Evolutionary conservation across 768 basidiomycete genomes (phyloP), one percentile per base, ranked within the genome.

Genomic region (Gautieria morchelliformis): DNA sequence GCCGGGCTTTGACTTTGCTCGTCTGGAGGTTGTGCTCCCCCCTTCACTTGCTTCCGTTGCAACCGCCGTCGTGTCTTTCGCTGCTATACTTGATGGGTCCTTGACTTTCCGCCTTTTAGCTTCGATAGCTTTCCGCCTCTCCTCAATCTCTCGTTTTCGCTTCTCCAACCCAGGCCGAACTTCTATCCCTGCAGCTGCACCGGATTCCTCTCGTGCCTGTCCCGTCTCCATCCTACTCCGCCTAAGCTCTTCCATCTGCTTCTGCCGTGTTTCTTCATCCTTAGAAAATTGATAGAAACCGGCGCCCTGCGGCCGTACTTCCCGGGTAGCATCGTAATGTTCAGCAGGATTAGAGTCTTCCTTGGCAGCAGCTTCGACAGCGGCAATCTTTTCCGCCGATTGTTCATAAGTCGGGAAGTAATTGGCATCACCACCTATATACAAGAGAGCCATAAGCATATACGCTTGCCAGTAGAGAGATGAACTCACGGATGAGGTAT

Each of bases 401-500:
- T 89, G 93, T 63, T 87, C 83, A 64, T 92, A 97, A 0, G 86
- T 82, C 0, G 94, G 94, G 71, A 93, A 97, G 68, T 89, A 83
- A 61, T 85, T 81, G 30, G 84, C 79, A 14, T 92, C 89, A 65
- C 91, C 89, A 50, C 82, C 91, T 93, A 40, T 24, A 39, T 9
- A 32, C n/a, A 24, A 41, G 35, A 24, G 24, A 46, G 5, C 17
- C n/a, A 44, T 44, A 32, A 44, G 20, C 14, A 22, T n/a, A 44
- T 22, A 10, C 20, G 14, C 9, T 4, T 44, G n/a, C 10, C 10
- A 44, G 19, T 2, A 6, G 17, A 22, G 17, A 14, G 35, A 54
- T 74, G 58, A 63, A 53, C 64, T 61, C 61, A 82, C 84, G 71
- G 60, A 86, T 84, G 39, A 85, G 68, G 35, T 67, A 62, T 60